Percentiles rank a stretch among this genome's conserved stretches.
These are phyloP conservation scores for Aspergillus floridensis DNA, from an alignment of 2,329 filamentous ascomycete genomes.

Conservation along the genomic window DNA sequence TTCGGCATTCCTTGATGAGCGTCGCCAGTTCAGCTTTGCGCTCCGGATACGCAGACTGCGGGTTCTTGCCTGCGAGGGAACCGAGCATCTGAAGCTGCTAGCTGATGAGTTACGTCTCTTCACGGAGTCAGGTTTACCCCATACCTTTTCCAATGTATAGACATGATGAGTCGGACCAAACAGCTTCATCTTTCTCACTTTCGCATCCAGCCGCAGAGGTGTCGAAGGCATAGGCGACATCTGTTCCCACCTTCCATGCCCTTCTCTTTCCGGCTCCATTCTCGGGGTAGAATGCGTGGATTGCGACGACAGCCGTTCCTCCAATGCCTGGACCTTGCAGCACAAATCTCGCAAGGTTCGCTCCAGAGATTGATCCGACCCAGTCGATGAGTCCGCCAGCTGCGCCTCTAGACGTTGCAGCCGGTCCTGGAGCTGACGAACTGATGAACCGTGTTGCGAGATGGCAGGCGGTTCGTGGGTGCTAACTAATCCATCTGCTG, in stretches of 20 bases:
- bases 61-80: constrained; percentile 5
- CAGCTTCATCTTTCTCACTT: constrained; percentile 14
- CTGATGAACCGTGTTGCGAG: not conserved
- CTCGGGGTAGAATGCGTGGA: not conserved
- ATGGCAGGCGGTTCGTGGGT: not conserved
- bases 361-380: not conserved
- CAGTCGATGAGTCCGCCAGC: not conserved
- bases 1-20: constrained; percentile 16
- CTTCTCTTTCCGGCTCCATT: not conserved
- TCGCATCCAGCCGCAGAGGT: constrained; percentile 9
- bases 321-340: constrained; percentile 4
- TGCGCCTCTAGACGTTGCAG: constrained; percentile 9
- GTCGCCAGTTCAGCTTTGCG: constrained; percentile 15
- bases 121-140: not conserved
- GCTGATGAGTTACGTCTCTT: not conserved
- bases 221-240: not conserved
- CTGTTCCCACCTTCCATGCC: not conserved
- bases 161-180: constrained; percentile 16
- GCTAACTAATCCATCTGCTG: not conserved
- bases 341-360: constrained; percentile 8
- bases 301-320: constrained; percentile 6
- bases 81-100: constrained; percentile 11
- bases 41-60: constrained; percentile 10
- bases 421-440: constrained; percentile 5
- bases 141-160: constrained; percentile 15